These are phyloP conservation scores for Didymella pomorum DNA, from an alignment of 2,329 filamentous ascomycete genomes.

Conservation along the genomic window DNA sequence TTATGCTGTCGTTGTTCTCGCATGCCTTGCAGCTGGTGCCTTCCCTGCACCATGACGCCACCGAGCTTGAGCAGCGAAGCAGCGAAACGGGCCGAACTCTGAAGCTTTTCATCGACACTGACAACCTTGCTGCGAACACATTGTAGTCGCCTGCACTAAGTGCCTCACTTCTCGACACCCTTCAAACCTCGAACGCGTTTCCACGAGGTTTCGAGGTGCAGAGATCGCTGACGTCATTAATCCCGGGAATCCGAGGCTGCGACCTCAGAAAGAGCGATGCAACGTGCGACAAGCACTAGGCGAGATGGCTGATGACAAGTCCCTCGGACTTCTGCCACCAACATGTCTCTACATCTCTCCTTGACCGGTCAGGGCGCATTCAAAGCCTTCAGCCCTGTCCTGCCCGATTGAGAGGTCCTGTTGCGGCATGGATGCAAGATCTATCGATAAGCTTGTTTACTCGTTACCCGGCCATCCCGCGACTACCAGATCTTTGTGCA, in stretches of 20 bases:
- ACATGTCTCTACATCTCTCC: not conserved
- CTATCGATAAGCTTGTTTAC: slow-evolving; percentile 20
- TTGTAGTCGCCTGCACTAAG: no score
- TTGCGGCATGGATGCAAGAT: slow-evolving; percentile 1
- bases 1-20: not conserved
- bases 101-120: not conserved
- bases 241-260: slow-evolving; percentile 8
- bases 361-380: not conserved
- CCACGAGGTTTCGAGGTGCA: not conserved
- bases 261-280: slow-evolving; percentile 6
- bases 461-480: slow-evolving; percentile 22
- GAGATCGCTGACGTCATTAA: slow-evolving; percentile 12
- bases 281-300: slow-evolving; percentile 14
- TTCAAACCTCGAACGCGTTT: not conserved
- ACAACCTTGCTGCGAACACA: not conserved
- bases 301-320: slow-evolving; percentile 9
- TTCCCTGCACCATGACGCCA: not conserved
- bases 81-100: slow-evolving; percentile 9
- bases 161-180: not conserved
- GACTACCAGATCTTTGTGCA: slow-evolving; percentile 12
- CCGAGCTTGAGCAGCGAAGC: slow-evolving; percentile 10
- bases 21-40: not conserved
- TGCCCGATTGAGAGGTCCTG: not conserved
- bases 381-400: not conserved
- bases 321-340: not conserved